Conservation (phyloP, 2,329 filamentous ascomycete genomes). For the Fusarium oligoseptatum region DNA sequence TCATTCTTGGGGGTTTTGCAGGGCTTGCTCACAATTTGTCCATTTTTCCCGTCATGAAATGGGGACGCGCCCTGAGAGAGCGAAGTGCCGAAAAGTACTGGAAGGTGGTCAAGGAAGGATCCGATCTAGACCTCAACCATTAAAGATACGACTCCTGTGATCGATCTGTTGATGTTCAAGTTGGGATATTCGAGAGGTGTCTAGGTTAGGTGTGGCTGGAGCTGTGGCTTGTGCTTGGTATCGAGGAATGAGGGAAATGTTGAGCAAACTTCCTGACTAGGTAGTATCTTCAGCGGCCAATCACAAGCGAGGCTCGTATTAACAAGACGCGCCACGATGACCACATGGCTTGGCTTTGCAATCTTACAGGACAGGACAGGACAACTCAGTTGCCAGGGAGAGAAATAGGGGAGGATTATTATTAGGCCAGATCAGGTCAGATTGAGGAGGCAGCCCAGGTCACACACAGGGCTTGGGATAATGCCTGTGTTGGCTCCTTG, state of each 20-base stretch:
- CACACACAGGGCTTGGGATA: neutral
- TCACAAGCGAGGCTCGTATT: neutral
- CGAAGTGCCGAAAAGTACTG: constrained; percentile 18
- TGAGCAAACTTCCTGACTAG: neutral
- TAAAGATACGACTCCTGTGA: neutral
- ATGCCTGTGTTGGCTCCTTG: neutral
- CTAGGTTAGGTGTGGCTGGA: neutral
- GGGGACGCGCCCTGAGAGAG: neutral
- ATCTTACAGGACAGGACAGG: neutral
- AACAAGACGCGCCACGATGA: neutral
- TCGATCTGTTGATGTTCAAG: neutral
- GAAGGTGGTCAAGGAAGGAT: constrained; percentile 7
- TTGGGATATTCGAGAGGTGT: neutral
- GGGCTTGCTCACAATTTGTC: constrained; percentile 9
- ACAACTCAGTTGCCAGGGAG: neutral
- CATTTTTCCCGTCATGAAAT: constrained; percentile 6
- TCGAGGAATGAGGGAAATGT: neutral
- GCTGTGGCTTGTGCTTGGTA: neutral
- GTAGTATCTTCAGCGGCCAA: constrained; percentile 1
- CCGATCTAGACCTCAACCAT: neutral
- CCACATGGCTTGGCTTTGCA: neutral
- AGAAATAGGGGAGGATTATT: neutral
- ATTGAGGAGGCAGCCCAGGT: neutral
- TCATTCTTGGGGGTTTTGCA: constrained; percentile 14
- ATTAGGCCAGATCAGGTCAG: neutral